Evolutionary conservation across 2,329 filamentous ascomycete species (phyloP).

Genomic region (Xylaria sp.): DNA sequence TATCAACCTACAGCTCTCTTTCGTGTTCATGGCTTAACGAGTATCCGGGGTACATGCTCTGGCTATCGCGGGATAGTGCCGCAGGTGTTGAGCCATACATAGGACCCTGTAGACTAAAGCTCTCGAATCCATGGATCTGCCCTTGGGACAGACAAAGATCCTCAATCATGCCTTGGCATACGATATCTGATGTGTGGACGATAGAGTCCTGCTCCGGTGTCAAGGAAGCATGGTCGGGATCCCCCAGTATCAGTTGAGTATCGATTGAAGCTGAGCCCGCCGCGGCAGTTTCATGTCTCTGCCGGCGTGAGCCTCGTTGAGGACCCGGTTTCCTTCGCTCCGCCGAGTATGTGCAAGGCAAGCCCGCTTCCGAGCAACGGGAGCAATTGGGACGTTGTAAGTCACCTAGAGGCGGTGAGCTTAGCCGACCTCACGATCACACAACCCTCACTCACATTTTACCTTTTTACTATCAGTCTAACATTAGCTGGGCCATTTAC

Average conservation of each 20-base stretch:
- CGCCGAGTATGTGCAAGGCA: constrained; percentile 48
- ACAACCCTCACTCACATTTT: constrained; percentile 40
- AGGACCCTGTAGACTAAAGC: constrained; percentile 27
- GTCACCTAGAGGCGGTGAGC: constrained; percentile 46
- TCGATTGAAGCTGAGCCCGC: constrained; percentile 21
- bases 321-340: constrained; percentile 50
- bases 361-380: constrained; percentile 48
- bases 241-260: neutral
- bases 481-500: constrained; percentile 28
- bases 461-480: constrained; percentile 43
- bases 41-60: constrained; percentile 39
- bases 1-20: constrained; percentile 40
- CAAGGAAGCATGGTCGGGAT: constrained; percentile 15
- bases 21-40: constrained; percentile 38
- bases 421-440: neutral
- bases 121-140: constrained; percentile 18
- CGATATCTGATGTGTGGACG: neutral
- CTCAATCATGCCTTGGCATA: constrained; percentile 8
- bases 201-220: constrained; percentile 8
- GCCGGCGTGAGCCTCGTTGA: constrained; percentile 44
- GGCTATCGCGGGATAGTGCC: neutral
- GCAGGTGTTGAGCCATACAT: constrained; percentile 19
- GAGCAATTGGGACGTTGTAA: constrained; percentile 49
- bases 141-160: constrained; percentile 14
- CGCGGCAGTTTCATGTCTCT: constrained; percentile 26